A percentile compares a stretch with the other conserved stretches of the same genome.
phyloP scores from a whole-genome alignment of 2,329 filamentous ascomycete species.

The Dichotomopilus funicola region DNA sequence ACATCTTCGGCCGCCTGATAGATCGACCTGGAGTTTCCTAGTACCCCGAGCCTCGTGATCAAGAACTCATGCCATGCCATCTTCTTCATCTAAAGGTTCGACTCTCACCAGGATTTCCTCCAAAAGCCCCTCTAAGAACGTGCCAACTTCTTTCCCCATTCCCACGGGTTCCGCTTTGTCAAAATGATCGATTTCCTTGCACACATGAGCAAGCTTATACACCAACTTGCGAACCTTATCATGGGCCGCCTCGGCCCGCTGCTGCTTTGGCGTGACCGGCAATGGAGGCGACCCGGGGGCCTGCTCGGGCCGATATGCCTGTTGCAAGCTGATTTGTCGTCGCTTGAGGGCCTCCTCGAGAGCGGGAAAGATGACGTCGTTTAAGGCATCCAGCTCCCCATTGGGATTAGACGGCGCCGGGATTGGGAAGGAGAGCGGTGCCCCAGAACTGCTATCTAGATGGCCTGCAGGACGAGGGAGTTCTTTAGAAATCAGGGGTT shows the following conservation, averaged over 20 bases:
- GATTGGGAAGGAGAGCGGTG: constrained; percentile 45
- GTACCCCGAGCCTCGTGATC: not conserved
- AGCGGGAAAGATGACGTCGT: constrained; percentile 87
- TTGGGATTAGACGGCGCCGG: constrained; percentile 52
- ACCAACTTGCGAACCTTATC: constrained; percentile 77
- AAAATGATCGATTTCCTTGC: constrained; percentile 83
- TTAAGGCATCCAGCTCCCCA: constrained; percentile 75
- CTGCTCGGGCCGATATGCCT: constrained; percentile 34
- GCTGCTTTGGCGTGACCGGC: constrained; percentile 54
- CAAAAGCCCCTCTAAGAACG: constrained; percentile 83
- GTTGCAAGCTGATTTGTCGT: constrained; percentile 57
- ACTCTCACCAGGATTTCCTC: constrained; percentile 92
- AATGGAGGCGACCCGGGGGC: constrained; percentile 23
- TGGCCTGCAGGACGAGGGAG: constrained; percentile 24
- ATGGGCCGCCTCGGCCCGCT: constrained; percentile 65
- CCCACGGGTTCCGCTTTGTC: constrained; percentile 83
- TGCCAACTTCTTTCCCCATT: constrained; percentile 85
- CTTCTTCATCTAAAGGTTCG: constrained; percentile 76
- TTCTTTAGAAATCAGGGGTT: constrained; percentile 20
- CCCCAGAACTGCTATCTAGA: too few relatives aligned
- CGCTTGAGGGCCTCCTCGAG: constrained; percentile 85
- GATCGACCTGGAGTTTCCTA: not conserved
- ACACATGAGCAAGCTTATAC: constrained; percentile 73
- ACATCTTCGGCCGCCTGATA: not conserved
- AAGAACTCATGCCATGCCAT: constrained; percentile 24